These are phyloP conservation scores for Hypoxylon sp. DNA, from an alignment of 2,329 filamentous ascomycete species.

Conservation along the genomic window DNA sequence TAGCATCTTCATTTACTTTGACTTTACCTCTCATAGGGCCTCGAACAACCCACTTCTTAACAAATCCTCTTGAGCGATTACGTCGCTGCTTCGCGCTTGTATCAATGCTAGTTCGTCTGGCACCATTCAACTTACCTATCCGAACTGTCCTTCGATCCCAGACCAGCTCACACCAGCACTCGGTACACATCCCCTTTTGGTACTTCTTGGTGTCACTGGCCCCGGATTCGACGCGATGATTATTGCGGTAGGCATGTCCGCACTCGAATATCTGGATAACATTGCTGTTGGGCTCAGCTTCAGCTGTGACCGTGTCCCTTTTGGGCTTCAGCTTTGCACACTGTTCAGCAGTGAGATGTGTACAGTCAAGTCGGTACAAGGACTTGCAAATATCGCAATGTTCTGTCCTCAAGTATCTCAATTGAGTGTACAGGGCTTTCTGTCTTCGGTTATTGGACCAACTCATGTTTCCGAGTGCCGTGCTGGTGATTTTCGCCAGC, in stretches of 20 bases:
- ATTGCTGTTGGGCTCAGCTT: neutral
- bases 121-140: constrained; percentile 24
- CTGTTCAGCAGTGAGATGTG: constrained; percentile 27
- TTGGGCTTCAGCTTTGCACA: constrained; percentile 20
- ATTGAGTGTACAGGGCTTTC: constrained; percentile 1
- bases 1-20: neutral
- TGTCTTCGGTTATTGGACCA: neutral
- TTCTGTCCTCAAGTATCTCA: constrained; percentile 17
- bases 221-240: neutral
- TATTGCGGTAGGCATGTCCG: constrained; percentile 22
- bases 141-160: constrained; percentile 21
- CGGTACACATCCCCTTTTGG: constrained; percentile 26
- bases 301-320: neutral
- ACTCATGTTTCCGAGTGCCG: constrained; percentile 2
- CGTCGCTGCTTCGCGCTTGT: neutral
- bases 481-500: constrained; percentile 4
- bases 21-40: constrained; percentile 16
- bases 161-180: constrained; percentile 20
- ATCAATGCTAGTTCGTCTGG: neutral
- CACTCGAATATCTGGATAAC: constrained; percentile 26
- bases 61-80: neutral
- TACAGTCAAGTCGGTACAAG: constrained; percentile 18
- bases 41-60: constrained; percentile 19
- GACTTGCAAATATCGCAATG: constrained; percentile 4
- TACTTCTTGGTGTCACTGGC: neutral